Base-by-base conservation (phyloP, 345 rosid species). In the Litchi chinensis region DNA sequence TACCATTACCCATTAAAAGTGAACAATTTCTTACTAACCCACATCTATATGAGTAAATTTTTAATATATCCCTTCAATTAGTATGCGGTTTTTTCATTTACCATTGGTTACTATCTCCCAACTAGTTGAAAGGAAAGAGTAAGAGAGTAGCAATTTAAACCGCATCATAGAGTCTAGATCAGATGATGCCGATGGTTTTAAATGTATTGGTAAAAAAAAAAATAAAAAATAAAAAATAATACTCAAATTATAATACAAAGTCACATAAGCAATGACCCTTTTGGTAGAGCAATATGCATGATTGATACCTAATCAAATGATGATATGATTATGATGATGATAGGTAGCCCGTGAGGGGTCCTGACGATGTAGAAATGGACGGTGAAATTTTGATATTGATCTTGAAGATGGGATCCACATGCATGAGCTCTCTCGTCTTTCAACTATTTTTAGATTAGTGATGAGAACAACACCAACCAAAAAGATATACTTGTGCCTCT, bases 331-430 rank as follows among this genome's bases (percentile, higher is more conserved):
- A 46, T 57, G 63, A 57, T n/a, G 10, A 6, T 57, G 16, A 48
- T 48, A 46, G 12, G 50, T 46, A 46, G 56, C 18, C 16, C 13
- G 56, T 50, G 68, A 56, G 71, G 79, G 71, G 37, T 57, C 83
- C 76, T 46, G 43, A 39, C 68, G 76, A 39, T 74, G 76, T 69
- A 75, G 71, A 65, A 41, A 40, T 50, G 21, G 75, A 50, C 40
- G 75, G 75, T 68, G 70, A 39, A 56, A 66, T 1, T 2, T 32
- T 32, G 37, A 32, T 32, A 3, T 32, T 32, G 37, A 32, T 32
- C 37, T 32, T 32, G 37, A 10, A 37, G 21, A 67, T 24, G 67
- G 68, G 82, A 57, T 8, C 73, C 77, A 57, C 15, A 18, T 6
- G 70, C 52, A 46, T 11, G 52, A 7, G 80, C 24, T 65, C 70